Base-by-base conservation (phyloP, 169 alveolate genomes). In the Plasmodium ovale region DNA sequence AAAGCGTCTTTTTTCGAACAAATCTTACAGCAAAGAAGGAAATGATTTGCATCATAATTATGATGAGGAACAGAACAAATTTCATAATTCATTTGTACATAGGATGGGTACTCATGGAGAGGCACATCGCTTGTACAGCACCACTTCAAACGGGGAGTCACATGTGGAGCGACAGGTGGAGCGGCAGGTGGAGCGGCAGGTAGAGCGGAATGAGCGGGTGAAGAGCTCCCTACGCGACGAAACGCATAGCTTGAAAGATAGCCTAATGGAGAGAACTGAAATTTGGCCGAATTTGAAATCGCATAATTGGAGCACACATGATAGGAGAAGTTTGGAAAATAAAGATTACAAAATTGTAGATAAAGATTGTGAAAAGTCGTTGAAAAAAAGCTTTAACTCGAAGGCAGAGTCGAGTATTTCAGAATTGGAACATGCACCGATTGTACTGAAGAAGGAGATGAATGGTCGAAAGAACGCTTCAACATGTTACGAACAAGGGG, bases 1-100 rank as follows among this genome's bases (percentile, higher is more conserved):
- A 1, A 71, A 71, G 14, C 27, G 69, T 5, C 33, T 71, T 37
- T 51, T 71, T 51, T 71, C 87, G 19, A 71, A 49, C 31, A 71
- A 56, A 33, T 35, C 16, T 31, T 42, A 27, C 39, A 29, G 37
- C n/a, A 58, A 71, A 35, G 49, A 67, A 49, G 3, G 39, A 51
- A 12, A 25, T 39, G 62, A 39, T 47, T 47, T 14, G 23, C 0
- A 47, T 39, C 51, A 6, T 9, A 6, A 39, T 39, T 39, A 5
- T 39, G 51, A 39, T 39, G 9, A 9, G 51, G 9, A 39, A 6
- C 5, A 9, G 5, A 9, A 39, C n/a, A 39, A 39, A 39, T 39
- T 39, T 9, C 51, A 39, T 9, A 39, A 9, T 9, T 39, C 51
- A 6, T 39, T 39, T 39, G 51, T 39, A 6, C 5, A 9, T 39